Conservation (phyloP, 2,329 filamentous ascomycete species). For the Cephalotrichum gorgonifer region DNA sequence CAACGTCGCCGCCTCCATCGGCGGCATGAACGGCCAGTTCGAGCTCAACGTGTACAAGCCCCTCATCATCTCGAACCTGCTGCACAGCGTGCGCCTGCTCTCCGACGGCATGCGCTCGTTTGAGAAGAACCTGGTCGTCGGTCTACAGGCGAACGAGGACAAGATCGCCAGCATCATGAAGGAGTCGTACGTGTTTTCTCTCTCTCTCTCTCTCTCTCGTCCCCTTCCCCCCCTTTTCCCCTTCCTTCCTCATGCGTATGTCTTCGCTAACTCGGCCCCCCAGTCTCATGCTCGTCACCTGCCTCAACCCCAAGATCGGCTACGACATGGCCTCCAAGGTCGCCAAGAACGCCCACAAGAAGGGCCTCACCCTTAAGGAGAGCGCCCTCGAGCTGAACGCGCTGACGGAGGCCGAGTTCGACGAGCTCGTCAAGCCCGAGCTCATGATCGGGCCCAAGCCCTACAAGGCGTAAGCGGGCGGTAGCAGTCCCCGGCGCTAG, state of each 20-base stretch:
- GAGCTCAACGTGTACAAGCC: conserved; percentile 99
- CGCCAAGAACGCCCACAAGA: conserved; percentile 98
- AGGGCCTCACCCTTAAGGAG: conserved; percentile 87
- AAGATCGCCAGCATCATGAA: conserved; percentile 84
- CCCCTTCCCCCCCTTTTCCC: background rate
- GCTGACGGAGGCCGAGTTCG: conserved; percentile 80
- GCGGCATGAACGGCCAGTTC: conserved; percentile 96
- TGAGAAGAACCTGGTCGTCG: conserved; percentile 82
- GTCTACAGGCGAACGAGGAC: conserved; percentile 86
- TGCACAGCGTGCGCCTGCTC: conserved; percentile 83
- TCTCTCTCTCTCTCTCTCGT: background rate
- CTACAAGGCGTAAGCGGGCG: conserved; percentile 36
- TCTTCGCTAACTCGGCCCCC: too few species aligned
- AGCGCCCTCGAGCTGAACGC: conserved; percentile 90
- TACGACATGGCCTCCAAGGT: conserved; percentile 97
- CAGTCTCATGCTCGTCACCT: conserved; percentile 95
- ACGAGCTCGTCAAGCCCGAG: conserved; percentile 80
- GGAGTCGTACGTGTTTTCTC: conserved; percentile 63
- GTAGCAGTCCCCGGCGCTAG: too few species aligned
- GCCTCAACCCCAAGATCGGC: conserved; percentile 92
- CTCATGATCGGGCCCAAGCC: conserved; percentile 81
- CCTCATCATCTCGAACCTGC: conserved; percentile 84
- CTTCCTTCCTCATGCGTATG: background rate
- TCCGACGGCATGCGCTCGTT: conserved; percentile 92
- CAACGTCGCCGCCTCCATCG: conserved; percentile 84